Percentiles rank a stretch among this genome's conserved stretches.
Conservation (phyloP, 2,329 filamentous ascomycete genomes). For the Aureobasidium subglaciale region DNA sequence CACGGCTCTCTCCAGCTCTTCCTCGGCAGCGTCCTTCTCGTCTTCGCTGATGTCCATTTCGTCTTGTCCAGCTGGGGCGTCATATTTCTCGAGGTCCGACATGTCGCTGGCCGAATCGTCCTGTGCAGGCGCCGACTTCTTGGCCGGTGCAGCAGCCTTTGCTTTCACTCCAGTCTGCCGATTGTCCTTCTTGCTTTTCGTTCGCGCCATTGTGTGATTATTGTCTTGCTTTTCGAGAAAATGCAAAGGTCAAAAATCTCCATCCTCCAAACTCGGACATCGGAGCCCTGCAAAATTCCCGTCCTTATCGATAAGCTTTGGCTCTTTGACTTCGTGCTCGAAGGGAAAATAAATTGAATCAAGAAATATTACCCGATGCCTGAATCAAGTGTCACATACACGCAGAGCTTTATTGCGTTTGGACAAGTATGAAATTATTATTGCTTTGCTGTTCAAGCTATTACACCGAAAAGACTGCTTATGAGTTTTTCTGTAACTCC, state of each 20-base stretch:
- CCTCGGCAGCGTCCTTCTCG: conserved; percentile 69
- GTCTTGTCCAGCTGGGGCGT: conserved; percentile 8
- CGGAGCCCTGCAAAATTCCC: conserved; percentile 9
- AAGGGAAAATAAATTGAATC: not conserved
- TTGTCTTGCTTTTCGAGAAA: not conserved
- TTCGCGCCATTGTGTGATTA: conserved; percentile 9
- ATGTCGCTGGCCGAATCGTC: conserved; percentile 13
- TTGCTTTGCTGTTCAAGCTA: conserved; percentile 3
- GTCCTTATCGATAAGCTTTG: conserved; percentile 14
- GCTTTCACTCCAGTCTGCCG: not conserved
- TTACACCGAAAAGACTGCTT: not conserved
- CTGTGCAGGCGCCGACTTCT: not conserved
- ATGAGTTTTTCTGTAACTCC: not conserved
- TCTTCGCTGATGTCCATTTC: conserved; percentile 35
- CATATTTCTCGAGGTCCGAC: conserved; percentile 12
- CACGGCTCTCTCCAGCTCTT: conserved; percentile 69
- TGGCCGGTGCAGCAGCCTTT: conserved; percentile 5
- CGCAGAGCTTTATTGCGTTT: no score
- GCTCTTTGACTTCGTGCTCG: not conserved
- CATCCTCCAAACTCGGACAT: conserved; percentile 6
- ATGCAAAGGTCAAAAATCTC: conserved; percentile 8
- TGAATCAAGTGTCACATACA: no score
- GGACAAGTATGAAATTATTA: conserved; percentile 5
- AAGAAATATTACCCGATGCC: not conserved
- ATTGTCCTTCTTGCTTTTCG: conserved; percentile 5